Base-by-base conservation (phyloP, 2,329 filamentous ascomycete species). In the Sporothrix schenckii region DNA sequence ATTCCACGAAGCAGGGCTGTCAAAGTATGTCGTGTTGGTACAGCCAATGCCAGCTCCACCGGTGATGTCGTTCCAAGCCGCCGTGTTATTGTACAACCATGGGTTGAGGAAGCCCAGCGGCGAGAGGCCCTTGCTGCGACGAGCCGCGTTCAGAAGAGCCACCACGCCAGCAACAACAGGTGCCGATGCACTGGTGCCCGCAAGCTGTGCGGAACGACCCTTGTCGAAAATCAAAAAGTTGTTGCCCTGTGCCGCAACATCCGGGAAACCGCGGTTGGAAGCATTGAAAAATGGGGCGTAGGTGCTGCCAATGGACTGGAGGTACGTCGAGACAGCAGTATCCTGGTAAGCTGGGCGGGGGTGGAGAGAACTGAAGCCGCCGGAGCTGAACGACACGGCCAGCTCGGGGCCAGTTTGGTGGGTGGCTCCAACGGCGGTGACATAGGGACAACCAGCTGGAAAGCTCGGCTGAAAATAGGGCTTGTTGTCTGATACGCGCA, bases 371-470 rank as follows among this genome's bases (percentile, higher is more conserved):
- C 80, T 82, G 76, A 86, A 85, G 4, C 84, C 84, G 16, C 83
- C 82, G 4, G 80, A 80, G 72, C 76, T 77, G 71, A 78, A 77
- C 14, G 66, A 47, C 0, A 75, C 76, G 4, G 74, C 78, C 13
- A 69, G 49, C 65, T 79, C 78, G 0, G 76, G 76, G 1, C 50
- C 70, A 9, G 73, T 71, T 34, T 75, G 82, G 72, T 81, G 80
- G 0, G 87, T 89, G 0, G 83, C 87, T n/a, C 88, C 88, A 0
- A 89, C 86, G 0, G 88, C 2, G 80, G 81, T 69, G 79, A 79
- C 75, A 54, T 52, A 87, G 84, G 24, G 86, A 56, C 75, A 76
- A 16, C 74, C 75, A 0, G 75, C 74, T 0, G 74, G 74, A 70
- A 83, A 73, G 76, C 80, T 70, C 81, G 88, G 61, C 70, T 79